These are phyloP conservation scores for Crotalaria pallida DNA, from an alignment of 306 rosid species.

Conservation along the genomic window DNA sequence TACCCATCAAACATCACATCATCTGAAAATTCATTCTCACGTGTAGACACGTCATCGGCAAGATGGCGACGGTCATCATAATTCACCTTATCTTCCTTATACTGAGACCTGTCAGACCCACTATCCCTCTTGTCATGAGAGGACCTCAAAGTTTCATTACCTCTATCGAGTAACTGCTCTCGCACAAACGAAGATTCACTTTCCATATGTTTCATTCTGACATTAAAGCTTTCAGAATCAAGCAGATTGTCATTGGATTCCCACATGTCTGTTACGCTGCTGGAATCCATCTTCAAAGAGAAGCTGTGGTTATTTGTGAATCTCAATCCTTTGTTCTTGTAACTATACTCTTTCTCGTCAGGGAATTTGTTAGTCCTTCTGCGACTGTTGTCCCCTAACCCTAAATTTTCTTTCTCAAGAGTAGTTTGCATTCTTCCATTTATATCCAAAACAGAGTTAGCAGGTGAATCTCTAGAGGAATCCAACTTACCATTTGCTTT, in stretches of 20 bases:
- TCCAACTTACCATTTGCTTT: conserved; percentile 24
- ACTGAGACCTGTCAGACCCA: conserved; percentile 26
- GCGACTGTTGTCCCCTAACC: conserved; percentile 26
- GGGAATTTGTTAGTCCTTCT: conserved; percentile 17
- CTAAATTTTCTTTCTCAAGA: conserved; percentile 24
- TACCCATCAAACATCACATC: conserved; percentile 67
- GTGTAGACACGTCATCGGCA: conserved; percentile 29
- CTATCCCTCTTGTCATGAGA: conserved; percentile 33
- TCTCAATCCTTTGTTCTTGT: conserved; percentile 41
- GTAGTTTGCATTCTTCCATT: conserved; percentile 26
- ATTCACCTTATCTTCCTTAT: conserved; percentile 24
- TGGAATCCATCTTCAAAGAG: conserved; percentile 46
- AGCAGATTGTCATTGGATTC: conserved; percentile 44
- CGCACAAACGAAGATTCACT: conserved; percentile 50
- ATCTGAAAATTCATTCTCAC: conserved; percentile 52
- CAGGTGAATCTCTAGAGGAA: conserved; percentile 26
- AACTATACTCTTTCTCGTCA: conserved; percentile 32
- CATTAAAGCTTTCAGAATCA: conserved; percentile 47
- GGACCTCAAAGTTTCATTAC: conserved; percentile 35
- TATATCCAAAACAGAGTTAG: conserved; percentile 25
- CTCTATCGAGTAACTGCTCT: conserved; percentile 42
- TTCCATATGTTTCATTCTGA: conserved; percentile 45
- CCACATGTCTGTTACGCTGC: conserved; percentile 39
- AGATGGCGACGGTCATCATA: conserved; percentile 17
- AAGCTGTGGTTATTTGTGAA: conserved; percentile 37